These are phyloP conservation scores for Castanospermum australe DNA, from an alignment of 306 rosid genomes.

Conservation along the genomic window DNA sequence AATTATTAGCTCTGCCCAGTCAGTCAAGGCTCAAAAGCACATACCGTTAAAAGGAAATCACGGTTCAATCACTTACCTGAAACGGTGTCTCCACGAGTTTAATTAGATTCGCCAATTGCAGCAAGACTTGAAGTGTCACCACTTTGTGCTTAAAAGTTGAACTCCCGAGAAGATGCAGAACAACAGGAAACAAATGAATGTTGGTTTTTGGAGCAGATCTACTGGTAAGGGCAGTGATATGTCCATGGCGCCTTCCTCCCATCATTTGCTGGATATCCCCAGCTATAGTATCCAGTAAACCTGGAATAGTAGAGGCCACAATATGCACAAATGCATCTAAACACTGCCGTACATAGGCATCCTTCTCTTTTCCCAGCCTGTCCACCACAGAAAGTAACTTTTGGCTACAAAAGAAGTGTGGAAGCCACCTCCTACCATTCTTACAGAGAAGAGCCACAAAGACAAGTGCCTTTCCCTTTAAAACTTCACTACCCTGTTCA, in stretches of 20 bases:
- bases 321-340: slow-evolving; percentile 71
- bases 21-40: not conserved
- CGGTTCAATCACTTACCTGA: slow-evolving; percentile 58
- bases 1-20: not conserved
- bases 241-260: slow-evolving; percentile 95
- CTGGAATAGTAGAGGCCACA: slow-evolving; percentile 76
- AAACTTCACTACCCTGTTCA: slow-evolving; percentile 91
- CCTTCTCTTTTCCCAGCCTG: slow-evolving; percentile 91
- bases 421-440: slow-evolving; percentile 89
- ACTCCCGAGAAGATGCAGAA: slow-evolving; percentile 92
- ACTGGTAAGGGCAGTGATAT: slow-evolving; percentile 66
- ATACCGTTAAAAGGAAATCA: slow-evolving; percentile 8
- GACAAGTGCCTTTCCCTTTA: slow-evolving; percentile 86
- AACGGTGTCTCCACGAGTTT: slow-evolving; percentile 82
- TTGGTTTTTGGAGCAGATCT: slow-evolving; percentile 81
- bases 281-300: slow-evolving; percentile 74
- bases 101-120: slow-evolving; percentile 77
- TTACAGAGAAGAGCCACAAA: slow-evolving; percentile 87
- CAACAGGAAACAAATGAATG: slow-evolving; percentile 84
- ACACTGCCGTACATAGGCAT: slow-evolving; percentile 71
- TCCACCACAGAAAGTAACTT: slow-evolving; percentile 88
- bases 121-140: slow-evolving; percentile 66
- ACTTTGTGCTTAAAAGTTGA: slow-evolving; percentile 82
- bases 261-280: slow-evolving; percentile 86
- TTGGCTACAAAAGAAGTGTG: slow-evolving; percentile 83